Evolutionary conservation across 495 filamentous ascomycete species (phyloP).

Genomic region (Neurospora sp.): DNA sequence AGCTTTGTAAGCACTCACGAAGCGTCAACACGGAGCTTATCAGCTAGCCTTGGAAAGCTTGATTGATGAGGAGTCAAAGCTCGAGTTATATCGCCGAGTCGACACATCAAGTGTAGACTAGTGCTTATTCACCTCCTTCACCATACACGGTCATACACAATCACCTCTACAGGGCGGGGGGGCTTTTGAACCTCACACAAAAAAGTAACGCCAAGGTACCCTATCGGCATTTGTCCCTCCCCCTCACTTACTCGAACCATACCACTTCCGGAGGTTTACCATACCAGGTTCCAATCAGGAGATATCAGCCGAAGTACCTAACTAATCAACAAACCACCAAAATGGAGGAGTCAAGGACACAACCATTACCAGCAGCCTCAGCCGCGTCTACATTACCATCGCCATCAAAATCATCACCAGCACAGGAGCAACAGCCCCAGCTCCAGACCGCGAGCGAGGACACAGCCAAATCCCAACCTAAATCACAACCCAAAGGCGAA

Average conservation of each 20-base stretch:
- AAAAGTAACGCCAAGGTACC: neutral
- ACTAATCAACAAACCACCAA: neutral
- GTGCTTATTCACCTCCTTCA: neutral
- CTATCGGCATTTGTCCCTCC: neutral
- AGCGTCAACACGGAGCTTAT: neutral
- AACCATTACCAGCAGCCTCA: neutral
- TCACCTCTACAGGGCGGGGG: no score
- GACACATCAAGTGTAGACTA: neutral
- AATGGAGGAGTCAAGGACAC: neutral
- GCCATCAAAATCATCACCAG: neutral
- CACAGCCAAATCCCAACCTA: neutral
- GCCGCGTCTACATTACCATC: neutral
- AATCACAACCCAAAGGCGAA: neutral
- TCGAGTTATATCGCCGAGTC: neutral
- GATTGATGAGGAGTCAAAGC: neutral
- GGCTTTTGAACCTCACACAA: no score
- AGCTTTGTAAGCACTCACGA: neutral
- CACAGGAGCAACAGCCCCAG: neutral
- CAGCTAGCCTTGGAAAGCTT: neutral
- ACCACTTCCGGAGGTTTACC: neutral
- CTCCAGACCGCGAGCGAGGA: neutral
- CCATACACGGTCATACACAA: neutral
- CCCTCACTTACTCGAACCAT: neutral
- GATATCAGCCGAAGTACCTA: neutral
- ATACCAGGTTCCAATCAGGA: neutral